Conservation (phyloP, 129 eudicot genomes). For the Mikania micrantha region DNA sequence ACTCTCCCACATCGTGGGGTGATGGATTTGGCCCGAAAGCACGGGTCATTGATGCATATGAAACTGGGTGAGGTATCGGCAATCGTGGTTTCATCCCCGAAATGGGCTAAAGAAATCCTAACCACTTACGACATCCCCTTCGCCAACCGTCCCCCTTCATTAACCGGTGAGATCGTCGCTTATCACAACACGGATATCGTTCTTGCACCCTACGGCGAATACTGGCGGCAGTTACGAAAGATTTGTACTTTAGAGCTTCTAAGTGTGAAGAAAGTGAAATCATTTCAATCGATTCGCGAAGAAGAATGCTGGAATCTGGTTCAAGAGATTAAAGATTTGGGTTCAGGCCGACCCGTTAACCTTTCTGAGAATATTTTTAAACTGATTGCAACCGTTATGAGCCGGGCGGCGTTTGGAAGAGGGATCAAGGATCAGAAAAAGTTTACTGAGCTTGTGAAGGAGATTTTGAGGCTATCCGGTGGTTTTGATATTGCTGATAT, state of each 20-base stretch:
- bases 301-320: constrained; percentile 27
- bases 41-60: constrained; percentile 24
- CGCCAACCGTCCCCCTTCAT: constrained; percentile 23
- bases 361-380: constrained; percentile 16
- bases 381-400: constrained; percentile 11
- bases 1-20: constrained; percentile 31
- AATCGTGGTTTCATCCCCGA: constrained; percentile 25
- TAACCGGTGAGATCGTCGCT: constrained; percentile 18
- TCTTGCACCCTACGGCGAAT: constrained; percentile 28
- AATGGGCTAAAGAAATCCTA: constrained; percentile 30
- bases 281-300: constrained; percentile 23
- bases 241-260: constrained; percentile 29
- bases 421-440: constrained; percentile 18
- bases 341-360: constrained; percentile 15
- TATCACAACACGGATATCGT: constrained; percentile 28
- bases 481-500: constrained; percentile 31
- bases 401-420: constrained; percentile 27
- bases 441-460: constrained; percentile 20
- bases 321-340: constrained; percentile 12
- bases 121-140: constrained; percentile 24
- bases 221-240: constrained; percentile 26
- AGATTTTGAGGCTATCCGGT: constrained; percentile 16
- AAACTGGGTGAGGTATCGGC: constrained; percentile 29
- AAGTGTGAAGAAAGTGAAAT: constrained; percentile 27
- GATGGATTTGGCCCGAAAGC: constrained; percentile 17